A percentile compares a stretch with the other conserved stretches of the same genome.
These are phyloP conservation scores for Ustilago curta DNA, from an alignment of 1,284 basidiomycete genomes.

Conservation along the genomic window DNA sequence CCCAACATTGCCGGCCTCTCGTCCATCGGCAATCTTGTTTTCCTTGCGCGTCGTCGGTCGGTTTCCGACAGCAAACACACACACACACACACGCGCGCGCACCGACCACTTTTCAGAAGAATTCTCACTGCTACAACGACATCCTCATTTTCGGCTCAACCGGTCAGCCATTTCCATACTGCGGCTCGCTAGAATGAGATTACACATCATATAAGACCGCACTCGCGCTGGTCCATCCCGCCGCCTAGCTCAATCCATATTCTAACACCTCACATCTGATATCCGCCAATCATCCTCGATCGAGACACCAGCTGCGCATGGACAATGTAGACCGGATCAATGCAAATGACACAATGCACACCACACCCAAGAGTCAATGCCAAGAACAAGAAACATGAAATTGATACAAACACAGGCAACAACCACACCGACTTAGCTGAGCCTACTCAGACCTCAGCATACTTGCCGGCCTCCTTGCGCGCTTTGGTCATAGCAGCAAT, in stretches of 20 bases:
- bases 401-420: background rate
- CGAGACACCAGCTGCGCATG: too few species aligned
- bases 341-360: background rate
- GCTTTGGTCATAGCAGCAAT: slow-evolving; percentile 68
- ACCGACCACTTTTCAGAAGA: slow-evolving; percentile 2
- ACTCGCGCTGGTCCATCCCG: too few species aligned
- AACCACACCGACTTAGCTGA: background rate
- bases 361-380: background rate
- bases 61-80: slow-evolving; percentile 4
- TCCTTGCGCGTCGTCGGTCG: background rate
- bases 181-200: too few species aligned
- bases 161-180: too few species aligned
- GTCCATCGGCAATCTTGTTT: slow-evolving; percentile 17
- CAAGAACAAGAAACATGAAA: background rate
- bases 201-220: too few species aligned
- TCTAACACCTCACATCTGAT: slow-evolving; percentile 4
- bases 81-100: background rate
- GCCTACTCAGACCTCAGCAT: slow-evolving; percentile 43
- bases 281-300: background rate
- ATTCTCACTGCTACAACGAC: background rate
- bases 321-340: background rate
- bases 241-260: too few species aligned
- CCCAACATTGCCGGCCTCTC: slow-evolving; percentile 23
- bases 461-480: slow-evolving; percentile 57
- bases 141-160: too few species aligned